phyloP scores from a whole-genome alignment of 2,329 filamentous ascomycete genomes.

The Chalaropsis ovoidea region DNA sequence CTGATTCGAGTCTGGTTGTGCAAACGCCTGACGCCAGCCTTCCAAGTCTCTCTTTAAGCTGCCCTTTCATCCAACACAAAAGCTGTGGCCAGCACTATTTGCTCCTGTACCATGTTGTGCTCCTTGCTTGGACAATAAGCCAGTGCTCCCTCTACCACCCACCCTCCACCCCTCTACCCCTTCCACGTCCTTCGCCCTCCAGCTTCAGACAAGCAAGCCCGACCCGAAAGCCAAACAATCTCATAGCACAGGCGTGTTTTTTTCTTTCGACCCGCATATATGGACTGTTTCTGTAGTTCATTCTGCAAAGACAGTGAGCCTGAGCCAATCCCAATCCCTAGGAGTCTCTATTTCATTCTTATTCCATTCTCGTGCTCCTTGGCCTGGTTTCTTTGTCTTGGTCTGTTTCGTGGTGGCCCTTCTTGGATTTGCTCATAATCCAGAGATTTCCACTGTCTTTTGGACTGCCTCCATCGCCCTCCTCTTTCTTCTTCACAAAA shows the following conservation, averaged over 20 bases:
- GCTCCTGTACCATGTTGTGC: constrained; percentile 9
- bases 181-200: neutral
- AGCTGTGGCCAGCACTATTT: constrained; percentile 1
- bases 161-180: too few species aligned
- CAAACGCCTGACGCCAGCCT: constrained; percentile 13
- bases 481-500: neutral
- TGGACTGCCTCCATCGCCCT: neutral
- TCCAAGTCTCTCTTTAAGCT: constrained; percentile 10
- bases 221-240: neutral
- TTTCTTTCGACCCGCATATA: neutral
- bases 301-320: neutral
- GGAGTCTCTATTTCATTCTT: constrained; percentile 24
- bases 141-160: neutral
- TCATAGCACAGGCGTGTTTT: constrained; percentile 1
- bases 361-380: constrained; percentile 24
- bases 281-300: neutral
- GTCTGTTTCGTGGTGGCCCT: constrained; percentile 16
- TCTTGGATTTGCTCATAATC: constrained; percentile 7
- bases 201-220: neutral
- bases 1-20: neutral
- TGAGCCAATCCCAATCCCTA: constrained; percentile 22
- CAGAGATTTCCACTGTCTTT: constrained; percentile 13
- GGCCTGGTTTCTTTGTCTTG: constrained; percentile 16
- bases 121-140: neutral
- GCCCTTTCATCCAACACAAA: constrained; percentile 7